Percentiles rank a stretch among this genome's conserved stretches.
These are phyloP conservation scores for Colletotrichum spaethianum DNA, from an alignment of 2,329 filamentous ascomycete species.

Conservation along the genomic window DNA sequence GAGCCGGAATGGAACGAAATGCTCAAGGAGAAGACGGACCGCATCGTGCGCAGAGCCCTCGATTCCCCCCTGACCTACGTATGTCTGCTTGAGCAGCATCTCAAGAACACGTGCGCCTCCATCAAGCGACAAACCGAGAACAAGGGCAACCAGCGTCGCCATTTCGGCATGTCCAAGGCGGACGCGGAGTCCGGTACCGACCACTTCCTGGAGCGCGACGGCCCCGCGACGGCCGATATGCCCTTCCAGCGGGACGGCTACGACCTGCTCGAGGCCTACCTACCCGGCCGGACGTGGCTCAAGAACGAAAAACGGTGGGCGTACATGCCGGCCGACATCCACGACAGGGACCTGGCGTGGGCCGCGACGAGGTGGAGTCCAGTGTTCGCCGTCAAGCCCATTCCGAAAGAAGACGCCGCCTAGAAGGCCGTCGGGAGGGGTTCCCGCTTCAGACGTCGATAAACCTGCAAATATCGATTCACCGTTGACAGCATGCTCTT, in stretches of 20 bases:
- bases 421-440: background rate
- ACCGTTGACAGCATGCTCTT: background rate
- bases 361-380: conserved; percentile 18
- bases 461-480: background rate
- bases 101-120: conserved; percentile 48
- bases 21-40: conserved; percentile 59
- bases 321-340: conserved; percentile 59
- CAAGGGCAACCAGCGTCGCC: conserved; percentile 61
- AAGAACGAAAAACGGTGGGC: conserved; percentile 61
- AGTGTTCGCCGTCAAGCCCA: background rate
- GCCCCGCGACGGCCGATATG: conserved; percentile 66
- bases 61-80: conserved; percentile 65
- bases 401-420: background rate
- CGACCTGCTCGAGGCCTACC: conserved; percentile 70
- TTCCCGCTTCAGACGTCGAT: background rate
- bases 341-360: conserved; percentile 54
- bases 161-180: conserved; percentile 49
- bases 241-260: conserved; percentile 71
- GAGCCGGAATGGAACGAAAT: conserved; percentile 64
- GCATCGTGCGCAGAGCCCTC: conserved; percentile 61
- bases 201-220: conserved; percentile 63
- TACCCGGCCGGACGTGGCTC: conserved; percentile 70
- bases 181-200: conserved; percentile 64
- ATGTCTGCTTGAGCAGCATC: conserved; percentile 50
- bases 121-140: conserved; percentile 59